A percentile compares a stretch with the other conserved stretches of the same genome.
These are phyloP conservation scores for Trichophyton equinum DNA, from an alignment of 2,329 filamentous ascomycete species.

Conservation along the genomic window DNA sequence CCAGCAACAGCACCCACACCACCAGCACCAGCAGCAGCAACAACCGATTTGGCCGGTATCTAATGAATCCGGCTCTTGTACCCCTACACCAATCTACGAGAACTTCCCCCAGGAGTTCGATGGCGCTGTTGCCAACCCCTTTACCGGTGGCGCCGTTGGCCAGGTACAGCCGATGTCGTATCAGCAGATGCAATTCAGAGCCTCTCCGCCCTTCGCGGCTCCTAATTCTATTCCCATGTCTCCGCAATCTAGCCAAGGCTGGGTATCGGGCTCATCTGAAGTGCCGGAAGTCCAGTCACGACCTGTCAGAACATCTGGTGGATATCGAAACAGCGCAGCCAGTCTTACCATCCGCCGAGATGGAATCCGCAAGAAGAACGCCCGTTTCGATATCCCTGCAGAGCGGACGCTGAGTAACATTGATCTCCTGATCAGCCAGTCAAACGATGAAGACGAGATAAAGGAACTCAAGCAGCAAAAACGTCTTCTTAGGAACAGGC, in stretches of 20 bases:
- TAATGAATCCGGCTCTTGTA: constrained; percentile 56
- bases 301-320: constrained; percentile 39
- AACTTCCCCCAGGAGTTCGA: constrained; percentile 45
- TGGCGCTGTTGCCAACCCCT: constrained; percentile 28
- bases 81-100: constrained; percentile 60
- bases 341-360: constrained; percentile 63
- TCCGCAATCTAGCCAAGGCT: constrained; percentile 49
- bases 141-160: constrained; percentile 32
- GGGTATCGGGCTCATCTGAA: constrained; percentile 37
- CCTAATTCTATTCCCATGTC: constrained; percentile 44
- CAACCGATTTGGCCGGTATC: constrained; percentile 51
- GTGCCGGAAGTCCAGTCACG: constrained; percentile 39
- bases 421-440: constrained; percentile 78
- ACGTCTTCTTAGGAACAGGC: constrained; percentile 81
- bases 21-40: constrained; percentile 23
- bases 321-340: constrained; percentile 55
- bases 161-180: constrained; percentile 30
- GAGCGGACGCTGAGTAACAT: constrained; percentile 92
- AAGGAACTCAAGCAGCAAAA: constrained; percentile 99
- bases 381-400: constrained; percentile 88
- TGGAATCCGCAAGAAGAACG: constrained; percentile 97
- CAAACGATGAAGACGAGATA: constrained; percentile 71
- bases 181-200: constrained; percentile 31
- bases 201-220: constrained; percentile 37
- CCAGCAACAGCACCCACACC: constrained; percentile 14